Conservation (phyloP, 805 yeast genomes). For the Ogataea parapolymorpha region DNA sequence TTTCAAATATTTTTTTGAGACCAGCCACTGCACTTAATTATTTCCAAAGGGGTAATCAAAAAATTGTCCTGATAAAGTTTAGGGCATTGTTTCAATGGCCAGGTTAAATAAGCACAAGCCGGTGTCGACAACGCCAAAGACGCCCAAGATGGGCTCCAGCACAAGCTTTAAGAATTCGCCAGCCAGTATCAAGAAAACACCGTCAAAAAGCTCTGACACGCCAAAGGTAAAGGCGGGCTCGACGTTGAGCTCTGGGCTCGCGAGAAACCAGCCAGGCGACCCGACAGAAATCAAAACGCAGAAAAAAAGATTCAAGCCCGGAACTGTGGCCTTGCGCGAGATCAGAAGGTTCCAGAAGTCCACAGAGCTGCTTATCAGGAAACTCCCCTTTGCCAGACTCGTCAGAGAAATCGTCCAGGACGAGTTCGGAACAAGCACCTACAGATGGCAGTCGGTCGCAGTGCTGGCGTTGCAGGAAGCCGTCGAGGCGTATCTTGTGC, state of each 20-base stretch:
- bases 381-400: constrained; percentile 73
- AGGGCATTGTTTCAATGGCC: constrained; percentile 16
- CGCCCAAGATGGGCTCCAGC: constrained; percentile 14
- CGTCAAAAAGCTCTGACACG: constrained; percentile 7
- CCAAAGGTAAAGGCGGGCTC: constrained; percentile 7
- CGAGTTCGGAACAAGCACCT: constrained; percentile 53
- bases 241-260: constrained; percentile 33
- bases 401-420: constrained; percentile 71
- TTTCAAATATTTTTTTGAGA: background rate
- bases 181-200: constrained; percentile 8
- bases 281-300: constrained; percentile 35
- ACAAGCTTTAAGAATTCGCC: constrained; percentile 17
- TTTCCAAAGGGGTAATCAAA: constrained; percentile 11
- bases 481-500: constrained; percentile 71
- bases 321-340: constrained; percentile 64
- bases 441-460: constrained; percentile 79
- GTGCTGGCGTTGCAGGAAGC: constrained; percentile 78
- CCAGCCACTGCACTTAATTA: constrained; percentile 14
- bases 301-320: constrained; percentile 52
- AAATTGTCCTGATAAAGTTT: constrained; percentile 7
- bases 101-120: constrained; percentile 23
- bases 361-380: constrained; percentile 64
- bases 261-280: constrained; percentile 54
- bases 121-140: constrained; percentile 17
- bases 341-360: constrained; percentile 65